Percentiles rank a stretch among this genome's conserved stretches.
Evolutionary conservation across 2,329 filamentous ascomycete genomes (phyloP).

Genomic region (Colletotrichum neosansevieriae): DNA sequence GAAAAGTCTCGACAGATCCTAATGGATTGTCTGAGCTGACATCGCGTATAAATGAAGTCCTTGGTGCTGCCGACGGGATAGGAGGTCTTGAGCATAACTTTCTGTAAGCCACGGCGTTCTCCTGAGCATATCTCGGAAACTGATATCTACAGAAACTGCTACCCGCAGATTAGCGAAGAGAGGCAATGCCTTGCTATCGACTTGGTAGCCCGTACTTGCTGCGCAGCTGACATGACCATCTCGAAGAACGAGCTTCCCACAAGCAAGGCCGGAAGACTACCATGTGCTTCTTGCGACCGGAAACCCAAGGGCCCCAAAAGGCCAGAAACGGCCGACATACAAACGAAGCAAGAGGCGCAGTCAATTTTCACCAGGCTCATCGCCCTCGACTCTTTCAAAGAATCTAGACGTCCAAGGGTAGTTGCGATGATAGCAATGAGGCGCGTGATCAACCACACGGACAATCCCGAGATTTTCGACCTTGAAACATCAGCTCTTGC

Average conservation of each 20-base stretch:
- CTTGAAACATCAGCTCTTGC: slow-evolving; percentile 77
- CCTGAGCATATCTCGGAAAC: neutral
- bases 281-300: slow-evolving; percentile 19
- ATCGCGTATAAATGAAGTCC: slow-evolving; percentile 44
- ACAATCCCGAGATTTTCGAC: slow-evolving; percentile 69
- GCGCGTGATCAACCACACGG: slow-evolving; percentile 76
- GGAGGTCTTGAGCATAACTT: slow-evolving; percentile 52
- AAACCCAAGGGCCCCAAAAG: neutral
- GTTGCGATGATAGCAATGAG: slow-evolving; percentile 79
- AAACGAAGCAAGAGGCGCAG: slow-evolving; percentile 54
- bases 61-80: slow-evolving; percentile 46
- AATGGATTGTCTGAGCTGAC: slow-evolving; percentile 43
- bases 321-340: neutral
- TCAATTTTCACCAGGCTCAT: slow-evolving; percentile 61
- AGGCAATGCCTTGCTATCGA: slow-evolving; percentile 66
- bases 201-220: slow-evolving; percentile 68
- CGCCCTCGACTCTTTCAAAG: slow-evolving; percentile 58
- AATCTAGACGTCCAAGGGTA: slow-evolving; percentile 73
- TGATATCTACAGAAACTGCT: slow-evolving; percentile 50
- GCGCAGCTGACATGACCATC: slow-evolving; percentile 61
- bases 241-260: neutral
- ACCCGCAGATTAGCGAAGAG: slow-evolving; percentile 59
- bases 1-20: slow-evolving; percentile 46
- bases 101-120: slow-evolving; percentile 56
- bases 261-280: neutral